phyloP scores from a whole-genome alignment of 139 green algal genomes.

The Axilococcus clingmanii region DNA sequence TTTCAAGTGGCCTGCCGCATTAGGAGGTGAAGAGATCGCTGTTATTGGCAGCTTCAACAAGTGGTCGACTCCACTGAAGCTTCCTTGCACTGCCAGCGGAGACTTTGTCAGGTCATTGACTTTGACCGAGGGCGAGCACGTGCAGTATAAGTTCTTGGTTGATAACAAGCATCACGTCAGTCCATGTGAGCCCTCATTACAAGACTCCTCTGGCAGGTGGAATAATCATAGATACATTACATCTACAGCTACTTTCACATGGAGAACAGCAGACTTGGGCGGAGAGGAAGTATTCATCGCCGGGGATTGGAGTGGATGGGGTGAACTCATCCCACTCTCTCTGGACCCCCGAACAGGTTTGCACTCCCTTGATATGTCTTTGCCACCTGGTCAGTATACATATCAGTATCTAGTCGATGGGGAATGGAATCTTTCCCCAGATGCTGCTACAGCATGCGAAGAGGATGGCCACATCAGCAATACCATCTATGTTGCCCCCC shows the following conservation, averaged over 20 bases:
- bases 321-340: slow-evolving; percentile 32
- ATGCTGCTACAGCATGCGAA: slow-evolving; percentile 15
- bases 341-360: neutral
- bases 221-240: slow-evolving; percentile 47
- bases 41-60: slow-evolving; percentile 30
- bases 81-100: slow-evolving; percentile 7
- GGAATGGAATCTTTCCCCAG: slow-evolving; percentile 30
- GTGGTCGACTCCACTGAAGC: slow-evolving; percentile 20
- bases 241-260: slow-evolving; percentile 28
- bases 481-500: slow-evolving; percentile 19
- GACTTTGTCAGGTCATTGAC: slow-evolving; percentile 35
- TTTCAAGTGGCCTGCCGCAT: slow-evolving; percentile 31
- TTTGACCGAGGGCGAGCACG: slow-evolving; percentile 7
- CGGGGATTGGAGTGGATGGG: slow-evolving; percentile 36
- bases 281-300: slow-evolving; percentile 32
- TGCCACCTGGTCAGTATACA: slow-evolving; percentile 35
- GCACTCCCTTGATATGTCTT: slow-evolving; percentile 27
- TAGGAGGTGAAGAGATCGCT: slow-evolving; percentile 20
- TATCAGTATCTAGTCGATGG: slow-evolving; percentile 52
- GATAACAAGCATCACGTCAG: slow-evolving; percentile 38
- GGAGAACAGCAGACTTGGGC: slow-evolving; percentile 12
- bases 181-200: slow-evolving; percentile 28
- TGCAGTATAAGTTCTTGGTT: slow-evolving; percentile 25
- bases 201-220: slow-evolving; percentile 16
- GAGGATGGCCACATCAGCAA: slow-evolving; percentile 32